These are phyloP conservation scores for Fraxinus floribunda DNA, from an alignment of 305 asterid species.

Conservation along the genomic window DNA sequence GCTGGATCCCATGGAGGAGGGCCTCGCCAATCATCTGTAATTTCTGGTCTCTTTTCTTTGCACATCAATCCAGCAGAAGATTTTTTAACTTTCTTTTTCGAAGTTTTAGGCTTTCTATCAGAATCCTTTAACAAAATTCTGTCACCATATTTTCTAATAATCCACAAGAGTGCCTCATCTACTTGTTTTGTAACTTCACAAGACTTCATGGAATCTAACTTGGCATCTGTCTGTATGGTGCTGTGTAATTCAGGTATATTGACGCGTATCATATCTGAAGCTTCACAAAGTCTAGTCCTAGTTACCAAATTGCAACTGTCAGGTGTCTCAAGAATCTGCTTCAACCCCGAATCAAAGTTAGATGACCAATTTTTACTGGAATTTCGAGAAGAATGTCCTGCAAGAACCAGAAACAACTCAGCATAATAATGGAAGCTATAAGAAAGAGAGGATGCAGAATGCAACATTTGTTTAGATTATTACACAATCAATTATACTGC, in stretches of 20 bases:
- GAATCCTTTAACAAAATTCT: conserved; percentile 65
- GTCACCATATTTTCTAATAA: conserved; percentile 64
- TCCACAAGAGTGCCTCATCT: conserved; percentile 43
- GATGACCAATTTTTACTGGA: conserved; percentile 29
- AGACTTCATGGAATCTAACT: conserved; percentile 32
- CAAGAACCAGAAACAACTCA: conserved; percentile 26
- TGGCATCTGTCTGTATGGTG: conserved; percentile 31
- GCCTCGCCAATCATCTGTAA: conserved; percentile 67
- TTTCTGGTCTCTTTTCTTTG: conserved; percentile 35
- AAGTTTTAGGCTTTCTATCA: conserved; percentile 63
- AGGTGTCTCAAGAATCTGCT: conserved; percentile 45
- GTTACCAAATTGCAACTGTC: conserved; percentile 45
- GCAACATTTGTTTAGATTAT: background rate
- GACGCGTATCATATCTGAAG: conserved; percentile 49
- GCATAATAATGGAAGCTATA: conserved; percentile 11
- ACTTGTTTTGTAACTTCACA: conserved; percentile 29
- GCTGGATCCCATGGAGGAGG: conserved; percentile 83
- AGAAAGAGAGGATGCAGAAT: conserved; percentile 6
- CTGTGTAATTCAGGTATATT: conserved; percentile 35
- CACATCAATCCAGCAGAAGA: conserved; percentile 37
- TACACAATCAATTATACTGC: background rate
- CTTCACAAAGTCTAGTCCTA: conserved; percentile 47
- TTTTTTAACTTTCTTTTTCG: conserved; percentile 62
- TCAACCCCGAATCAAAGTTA: conserved; percentile 51
- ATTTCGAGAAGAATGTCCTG: conserved; percentile 46